Conservation (phyloP, 2,329 filamentous ascomycete species). For the Macrophomina phaseolina region DNA sequence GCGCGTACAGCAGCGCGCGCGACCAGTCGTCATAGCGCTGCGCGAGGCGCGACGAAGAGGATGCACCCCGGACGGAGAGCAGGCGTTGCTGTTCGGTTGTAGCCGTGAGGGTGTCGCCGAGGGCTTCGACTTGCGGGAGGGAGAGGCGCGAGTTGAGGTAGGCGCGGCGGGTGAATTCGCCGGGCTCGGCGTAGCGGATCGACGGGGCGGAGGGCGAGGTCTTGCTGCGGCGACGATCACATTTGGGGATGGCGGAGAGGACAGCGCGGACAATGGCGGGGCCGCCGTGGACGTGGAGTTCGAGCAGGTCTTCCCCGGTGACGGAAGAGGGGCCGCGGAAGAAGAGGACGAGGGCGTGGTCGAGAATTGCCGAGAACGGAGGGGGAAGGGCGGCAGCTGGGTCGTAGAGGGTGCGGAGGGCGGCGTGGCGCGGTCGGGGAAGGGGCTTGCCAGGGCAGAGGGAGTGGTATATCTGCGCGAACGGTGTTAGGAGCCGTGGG, state of each 20-base stretch:
- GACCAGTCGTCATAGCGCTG: conserved; percentile 85
- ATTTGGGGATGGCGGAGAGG: conserved; percentile 73
- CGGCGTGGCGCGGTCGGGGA: conserved; percentile 68
- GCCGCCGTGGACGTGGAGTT: conserved; percentile 94
- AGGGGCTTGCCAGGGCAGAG: conserved; percentile 62
- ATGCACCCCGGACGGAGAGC: conserved; percentile 77
- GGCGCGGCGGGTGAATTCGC: conserved; percentile 91
- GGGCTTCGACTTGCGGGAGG: conserved; percentile 77
- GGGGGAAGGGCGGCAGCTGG: conserved; percentile 47
- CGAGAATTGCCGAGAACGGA: conserved; percentile 60
- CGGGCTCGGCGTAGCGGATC: conserved; percentile 89
- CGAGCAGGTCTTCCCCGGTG: conserved; percentile 90
- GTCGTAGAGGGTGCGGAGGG: conserved; percentile 75
- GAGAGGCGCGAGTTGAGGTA: conserved; percentile 87
- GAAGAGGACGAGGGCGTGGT: conserved; percentile 81
- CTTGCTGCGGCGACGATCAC: conserved; percentile 31
- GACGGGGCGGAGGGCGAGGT: background rate
- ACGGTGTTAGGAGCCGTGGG: conserved; percentile 18
- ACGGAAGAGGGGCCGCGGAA: conserved; percentile 83
- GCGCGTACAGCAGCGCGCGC: conserved; percentile 73
- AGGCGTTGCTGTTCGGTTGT: conserved; percentile 92
- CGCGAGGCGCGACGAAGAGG: conserved; percentile 66
- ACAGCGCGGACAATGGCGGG: conserved; percentile 87
- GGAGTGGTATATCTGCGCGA: conserved; percentile 64
- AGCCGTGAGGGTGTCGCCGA: conserved; percentile 65